phyloP scores from a whole-genome alignment of 805 yeast species.

The Candida vaughaniae region DNA sequence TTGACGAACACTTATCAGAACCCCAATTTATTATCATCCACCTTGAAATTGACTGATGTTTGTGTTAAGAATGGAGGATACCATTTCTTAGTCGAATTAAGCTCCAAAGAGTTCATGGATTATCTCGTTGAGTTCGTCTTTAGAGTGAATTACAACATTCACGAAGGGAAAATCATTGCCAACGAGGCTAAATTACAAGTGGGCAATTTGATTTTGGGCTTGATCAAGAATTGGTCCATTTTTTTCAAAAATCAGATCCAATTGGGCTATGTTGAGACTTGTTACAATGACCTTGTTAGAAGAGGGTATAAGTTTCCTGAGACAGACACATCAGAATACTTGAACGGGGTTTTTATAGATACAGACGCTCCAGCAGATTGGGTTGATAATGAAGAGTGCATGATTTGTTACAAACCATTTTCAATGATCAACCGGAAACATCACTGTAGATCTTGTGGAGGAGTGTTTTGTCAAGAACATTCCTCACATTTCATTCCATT shows the following conservation, averaged over 20 bases:
- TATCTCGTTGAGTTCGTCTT: constrained; percentile 55
- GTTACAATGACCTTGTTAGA: constrained; percentile 55
- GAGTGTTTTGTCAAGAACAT: constrained; percentile 84
- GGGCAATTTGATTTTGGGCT: constrained; percentile 55
- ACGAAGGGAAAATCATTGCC: constrained; percentile 20
- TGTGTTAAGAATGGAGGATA: constrained; percentile 92
- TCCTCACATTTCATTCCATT: constrained; percentile 71
- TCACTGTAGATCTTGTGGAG: constrained; percentile 97
- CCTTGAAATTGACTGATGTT: constrained; percentile 76
- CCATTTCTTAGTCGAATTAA: constrained; percentile 75
- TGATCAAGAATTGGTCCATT: constrained; percentile 75
- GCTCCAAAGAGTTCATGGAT: constrained; percentile 84
- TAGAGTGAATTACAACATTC: constrained; percentile 37
- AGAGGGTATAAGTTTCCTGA: constrained; percentile 72
- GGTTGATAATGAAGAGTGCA: constrained; percentile 93
- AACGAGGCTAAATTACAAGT: constrained; percentile 40
- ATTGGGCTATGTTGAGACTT: constrained; percentile 59
- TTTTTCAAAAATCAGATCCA: constrained; percentile 70
- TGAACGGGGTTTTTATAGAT: constrained; percentile 62
- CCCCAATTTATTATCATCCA: constrained; percentile 76
- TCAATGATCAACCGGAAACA: constrained; percentile 86
- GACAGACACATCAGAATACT: constrained; percentile 19
- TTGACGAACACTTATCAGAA: constrained; percentile 57
- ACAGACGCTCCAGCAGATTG: constrained; percentile 95
- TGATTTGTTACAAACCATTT: constrained; percentile 84